These are phyloP conservation scores for Lycium ferocissimum DNA, from an alignment of 257 asterid species.

Conservation along the genomic window DNA sequence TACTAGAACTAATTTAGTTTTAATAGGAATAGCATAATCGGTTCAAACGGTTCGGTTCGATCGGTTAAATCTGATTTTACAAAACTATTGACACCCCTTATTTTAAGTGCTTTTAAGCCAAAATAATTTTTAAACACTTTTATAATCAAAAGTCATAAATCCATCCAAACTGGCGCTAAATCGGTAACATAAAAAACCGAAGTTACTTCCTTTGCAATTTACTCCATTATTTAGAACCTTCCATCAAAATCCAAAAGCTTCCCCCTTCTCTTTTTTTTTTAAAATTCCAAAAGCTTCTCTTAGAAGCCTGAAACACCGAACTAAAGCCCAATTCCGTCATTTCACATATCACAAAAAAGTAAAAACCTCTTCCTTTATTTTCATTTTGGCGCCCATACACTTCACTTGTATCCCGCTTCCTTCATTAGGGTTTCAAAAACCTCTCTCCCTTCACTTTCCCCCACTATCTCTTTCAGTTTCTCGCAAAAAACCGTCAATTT, in stretches of 20 bases:
- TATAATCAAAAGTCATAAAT: too few species aligned
- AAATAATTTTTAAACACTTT: too few species aligned
- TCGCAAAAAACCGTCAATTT: too few species aligned
- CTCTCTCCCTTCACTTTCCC: constrained; percentile 26
- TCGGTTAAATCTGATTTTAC: too few species aligned
- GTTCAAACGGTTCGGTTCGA: too few species aligned
- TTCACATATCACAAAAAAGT: background rate
- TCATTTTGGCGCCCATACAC: background rate
- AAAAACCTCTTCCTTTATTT: background rate
- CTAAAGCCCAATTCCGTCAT: background rate
- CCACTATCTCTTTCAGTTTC: constrained; percentile 19
- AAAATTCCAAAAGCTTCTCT: background rate
- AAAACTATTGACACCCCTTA: too few species aligned
- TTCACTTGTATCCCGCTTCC: constrained; percentile 1
- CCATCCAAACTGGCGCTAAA: too few species aligned
- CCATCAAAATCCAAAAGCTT: background rate
- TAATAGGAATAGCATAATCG: too few species aligned
- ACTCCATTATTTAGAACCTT: background rate
- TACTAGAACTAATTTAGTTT: too few species aligned
- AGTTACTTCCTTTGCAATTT: background rate
- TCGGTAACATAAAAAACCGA: too few species aligned
- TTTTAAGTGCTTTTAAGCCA: too few species aligned
- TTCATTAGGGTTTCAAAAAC: constrained; percentile 52
- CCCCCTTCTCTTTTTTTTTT: too few species aligned
- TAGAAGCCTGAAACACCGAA: background rate